phyloP scores from a whole-genome alignment of 73 alveolate genomes.

The Effrenium voratum region DNA sequence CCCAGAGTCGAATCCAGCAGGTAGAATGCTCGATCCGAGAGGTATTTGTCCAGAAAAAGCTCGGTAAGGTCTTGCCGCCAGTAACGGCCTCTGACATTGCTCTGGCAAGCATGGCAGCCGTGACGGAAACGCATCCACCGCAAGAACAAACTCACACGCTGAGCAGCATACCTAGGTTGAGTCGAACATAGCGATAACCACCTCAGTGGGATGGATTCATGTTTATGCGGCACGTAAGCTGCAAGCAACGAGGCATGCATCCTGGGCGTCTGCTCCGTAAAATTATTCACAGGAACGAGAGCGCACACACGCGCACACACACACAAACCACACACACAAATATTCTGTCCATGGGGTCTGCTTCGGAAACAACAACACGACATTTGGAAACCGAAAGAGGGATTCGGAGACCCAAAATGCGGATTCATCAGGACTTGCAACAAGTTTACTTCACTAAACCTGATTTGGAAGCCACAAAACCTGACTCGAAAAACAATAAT shows the following conservation, averaged over 20 bases:
- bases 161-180: conserved; percentile 22
- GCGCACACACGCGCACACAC: too few species aligned
- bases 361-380: too few species aligned
- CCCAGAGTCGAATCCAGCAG: conserved; percentile 67
- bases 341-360: too few species aligned
- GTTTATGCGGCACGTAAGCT: too few species aligned
- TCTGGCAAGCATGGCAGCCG: background rate
- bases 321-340: too few species aligned
- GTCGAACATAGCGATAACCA: conserved; percentile 83
- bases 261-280: background rate
- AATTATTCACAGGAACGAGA: too few species aligned
- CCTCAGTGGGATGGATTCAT: conserved; percentile 18
- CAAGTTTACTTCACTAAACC: too few species aligned
- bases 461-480: too few species aligned
- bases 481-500: too few species aligned
- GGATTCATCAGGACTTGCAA: too few species aligned
- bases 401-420: too few species aligned
- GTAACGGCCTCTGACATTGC: background rate
- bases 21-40: conserved; percentile 39
- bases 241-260: background rate
- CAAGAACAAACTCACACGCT: background rate
- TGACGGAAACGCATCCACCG: background rate
- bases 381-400: too few species aligned
- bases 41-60: conserved; percentile 39
- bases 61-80: conserved; percentile 78